Evolutionary conservation across 176 grass and related monocot species (phyloP).

Genomic region (Chloris gayana): DNA sequence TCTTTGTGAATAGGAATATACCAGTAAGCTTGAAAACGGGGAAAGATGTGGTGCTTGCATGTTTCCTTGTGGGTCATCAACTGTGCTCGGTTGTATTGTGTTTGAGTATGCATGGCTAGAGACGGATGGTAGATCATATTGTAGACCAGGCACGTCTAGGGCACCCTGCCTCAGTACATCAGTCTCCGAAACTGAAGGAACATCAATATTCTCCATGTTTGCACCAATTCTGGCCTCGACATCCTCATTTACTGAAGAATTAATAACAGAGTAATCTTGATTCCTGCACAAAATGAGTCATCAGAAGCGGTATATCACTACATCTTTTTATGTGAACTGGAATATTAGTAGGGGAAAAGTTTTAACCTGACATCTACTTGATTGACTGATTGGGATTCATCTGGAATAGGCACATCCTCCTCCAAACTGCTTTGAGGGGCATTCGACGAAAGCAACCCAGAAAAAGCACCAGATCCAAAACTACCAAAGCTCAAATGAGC

Average conservation of each 20-base stretch:
- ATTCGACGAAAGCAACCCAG: constrained; percentile 80
- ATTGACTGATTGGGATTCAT: constrained; percentile 59
- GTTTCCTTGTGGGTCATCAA: constrained; percentile 68
- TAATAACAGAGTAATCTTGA: constrained; percentile 66
- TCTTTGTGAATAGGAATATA: constrained; percentile 39
- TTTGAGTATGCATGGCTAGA: constrained; percentile 67
- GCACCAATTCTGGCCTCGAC: constrained; percentile 47
- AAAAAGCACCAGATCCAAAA: constrained; percentile 96
- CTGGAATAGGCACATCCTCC: constrained; percentile 51
- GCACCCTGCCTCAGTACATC: constrained; percentile 68
- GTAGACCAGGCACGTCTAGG: constrained; percentile 63
- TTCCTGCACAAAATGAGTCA: constrained; percentile 57
- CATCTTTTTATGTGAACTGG: background rate
- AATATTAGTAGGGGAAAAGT: background rate
- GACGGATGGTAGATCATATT: constrained; percentile 78
- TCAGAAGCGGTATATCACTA: constrained; percentile 15
- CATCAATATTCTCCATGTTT: constrained; percentile 62
- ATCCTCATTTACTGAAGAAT: constrained; percentile 53
- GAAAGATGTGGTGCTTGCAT: constrained; percentile 70
- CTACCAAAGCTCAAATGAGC: constrained; percentile 94
- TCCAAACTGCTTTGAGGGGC: constrained; percentile 43
- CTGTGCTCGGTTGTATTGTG: constrained; percentile 58
- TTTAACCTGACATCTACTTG: constrained; percentile 65
- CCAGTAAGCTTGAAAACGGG: constrained; percentile 78
- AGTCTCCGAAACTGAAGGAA: constrained; percentile 69